Conservation (phyloP, 257 asterid species). For the Coffea eugenioides region DNA sequence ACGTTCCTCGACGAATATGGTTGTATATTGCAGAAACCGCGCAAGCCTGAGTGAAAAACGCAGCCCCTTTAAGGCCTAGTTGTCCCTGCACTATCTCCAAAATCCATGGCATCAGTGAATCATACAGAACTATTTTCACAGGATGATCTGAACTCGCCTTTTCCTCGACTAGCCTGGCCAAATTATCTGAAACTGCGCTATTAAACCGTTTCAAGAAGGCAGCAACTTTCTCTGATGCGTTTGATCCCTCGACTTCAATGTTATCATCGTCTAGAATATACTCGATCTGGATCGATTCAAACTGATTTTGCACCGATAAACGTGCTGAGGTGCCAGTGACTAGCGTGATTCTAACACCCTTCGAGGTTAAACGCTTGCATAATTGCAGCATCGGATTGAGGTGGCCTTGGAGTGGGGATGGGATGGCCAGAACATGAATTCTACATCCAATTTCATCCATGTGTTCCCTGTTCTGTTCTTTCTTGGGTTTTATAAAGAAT, state of each 20-base stretch:
- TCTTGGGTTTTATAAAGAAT: background rate
- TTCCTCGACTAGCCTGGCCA: conserved; percentile 25
- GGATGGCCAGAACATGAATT: conserved; percentile 36
- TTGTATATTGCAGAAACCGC: conserved; percentile 34
- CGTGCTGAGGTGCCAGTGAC: conserved; percentile 19
- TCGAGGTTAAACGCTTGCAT: conserved; percentile 43
- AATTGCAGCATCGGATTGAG: conserved; percentile 48
- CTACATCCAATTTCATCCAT: background rate
- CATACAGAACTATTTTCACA: conserved; percentile 24
- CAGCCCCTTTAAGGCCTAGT: conserved; percentile 30
- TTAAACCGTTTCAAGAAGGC: conserved; percentile 26
- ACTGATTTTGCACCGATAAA: conserved; percentile 8
- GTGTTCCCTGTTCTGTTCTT: background rate
- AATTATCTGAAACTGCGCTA: background rate
- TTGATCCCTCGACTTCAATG: background rate
- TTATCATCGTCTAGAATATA: conserved; percentile 27
- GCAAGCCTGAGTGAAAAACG: conserved; percentile 45
- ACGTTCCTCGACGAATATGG: conserved; percentile 31
- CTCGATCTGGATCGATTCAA: conserved; percentile 22
- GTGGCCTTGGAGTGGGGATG: conserved; percentile 62
- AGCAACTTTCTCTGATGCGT: conserved; percentile 10
- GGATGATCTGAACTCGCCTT: conserved; percentile 2
- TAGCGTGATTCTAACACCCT: conserved; percentile 30
- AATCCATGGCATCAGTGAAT: conserved; percentile 29
- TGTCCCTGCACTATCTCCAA: conserved; percentile 19